Evolutionary conservation across 2,329 filamentous ascomycete species (phyloP).

Genomic region (Colletotrichum australisinense): DNA sequence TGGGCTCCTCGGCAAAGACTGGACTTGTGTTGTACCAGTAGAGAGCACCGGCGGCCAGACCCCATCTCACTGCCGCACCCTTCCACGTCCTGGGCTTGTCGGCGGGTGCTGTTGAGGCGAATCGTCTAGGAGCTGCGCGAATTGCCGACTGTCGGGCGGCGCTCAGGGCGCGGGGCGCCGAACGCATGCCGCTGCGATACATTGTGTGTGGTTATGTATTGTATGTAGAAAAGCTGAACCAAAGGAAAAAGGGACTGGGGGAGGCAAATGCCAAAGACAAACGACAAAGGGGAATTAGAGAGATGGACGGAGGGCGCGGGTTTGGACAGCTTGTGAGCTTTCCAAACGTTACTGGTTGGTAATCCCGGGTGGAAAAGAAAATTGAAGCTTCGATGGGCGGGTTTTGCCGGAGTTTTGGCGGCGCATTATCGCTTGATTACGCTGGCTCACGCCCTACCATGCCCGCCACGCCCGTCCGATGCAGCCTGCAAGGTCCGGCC

Average conservation of each 20-base stretch:
- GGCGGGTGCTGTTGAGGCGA: constrained; percentile 66
- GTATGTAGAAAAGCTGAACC: not conserved
- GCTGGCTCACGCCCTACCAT: too few relatives aligned
- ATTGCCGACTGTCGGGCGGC: constrained; percentile 53
- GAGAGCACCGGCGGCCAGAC: constrained; percentile 78
- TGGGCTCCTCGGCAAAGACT: constrained; percentile 85
- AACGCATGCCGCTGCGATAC: constrained; percentile 64
- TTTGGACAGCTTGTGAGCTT: constrained; percentile 12
- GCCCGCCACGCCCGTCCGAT: not conserved
- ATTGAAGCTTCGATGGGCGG: constrained; percentile 32
- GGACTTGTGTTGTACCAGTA: constrained; percentile 96
- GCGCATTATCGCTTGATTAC: constrained; percentile 17
- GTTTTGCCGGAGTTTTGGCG: constrained; percentile 35
- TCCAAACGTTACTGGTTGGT: constrained; percentile 29
- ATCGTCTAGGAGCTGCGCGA: constrained; percentile 57
- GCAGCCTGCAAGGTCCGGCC: constrained; percentile 18
- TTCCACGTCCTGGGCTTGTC: constrained; percentile 85
- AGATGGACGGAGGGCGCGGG: constrained; percentile 15
- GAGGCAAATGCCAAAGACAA: not conserved
- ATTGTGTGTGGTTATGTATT: constrained; percentile 40
- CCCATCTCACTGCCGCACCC: constrained; percentile 78
- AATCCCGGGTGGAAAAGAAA: constrained; percentile 36
- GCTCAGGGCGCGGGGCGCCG: constrained; percentile 58
- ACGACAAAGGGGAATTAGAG: constrained; percentile 34
- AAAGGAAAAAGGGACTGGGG: not conserved